A percentile compares a stretch with the other conserved stretches of the same genome.
phyloP scores from a whole-genome alignment of 1,139 yeast species.

The Blastobotrys aristatus region DNA sequence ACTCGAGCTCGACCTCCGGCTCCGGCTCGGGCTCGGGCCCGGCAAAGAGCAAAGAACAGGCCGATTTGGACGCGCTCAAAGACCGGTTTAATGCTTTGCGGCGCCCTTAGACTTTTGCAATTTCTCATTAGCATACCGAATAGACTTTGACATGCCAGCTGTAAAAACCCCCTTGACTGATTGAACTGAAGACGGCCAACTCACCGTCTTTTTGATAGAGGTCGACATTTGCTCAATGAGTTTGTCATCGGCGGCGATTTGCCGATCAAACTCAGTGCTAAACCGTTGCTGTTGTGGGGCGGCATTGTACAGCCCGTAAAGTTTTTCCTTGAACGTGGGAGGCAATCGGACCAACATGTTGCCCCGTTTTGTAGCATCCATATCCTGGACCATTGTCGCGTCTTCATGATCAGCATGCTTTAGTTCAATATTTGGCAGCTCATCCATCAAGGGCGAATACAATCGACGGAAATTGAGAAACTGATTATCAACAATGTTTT shows the following conservation, averaged over 20 bases:
- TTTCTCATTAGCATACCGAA: conserved; percentile 77
- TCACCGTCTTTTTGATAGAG: conserved; percentile 55
- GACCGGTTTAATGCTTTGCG: conserved; percentile 51
- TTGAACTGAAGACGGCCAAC: conserved; percentile 67
- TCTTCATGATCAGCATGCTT: conserved; percentile 22
- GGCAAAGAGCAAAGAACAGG: conserved; percentile 28
- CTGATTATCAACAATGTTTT: conserved; percentile 80
- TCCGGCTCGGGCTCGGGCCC: neutral
- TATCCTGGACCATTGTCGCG: conserved; percentile 36
- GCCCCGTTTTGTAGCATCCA: conserved; percentile 35
- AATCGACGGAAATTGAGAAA: conserved; percentile 59
- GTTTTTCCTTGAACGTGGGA: conserved; percentile 43
- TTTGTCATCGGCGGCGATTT: conserved; percentile 40
- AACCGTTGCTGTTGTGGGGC: neutral
- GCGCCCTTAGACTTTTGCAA: conserved; percentile 35
- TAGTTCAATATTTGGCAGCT: conserved; percentile 36
- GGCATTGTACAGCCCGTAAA: conserved; percentile 39
- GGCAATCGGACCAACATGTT: conserved; percentile 46
- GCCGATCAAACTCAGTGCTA: conserved; percentile 34
- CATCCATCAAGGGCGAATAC: conserved; percentile 62
- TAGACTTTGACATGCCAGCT: conserved; percentile 73
- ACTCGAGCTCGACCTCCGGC: neutral
- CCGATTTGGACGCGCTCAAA: conserved; percentile 48
- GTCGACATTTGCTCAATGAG: conserved; percentile 41
- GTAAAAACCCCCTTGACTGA: conserved; percentile 78